Evolutionary conservation across 208 protist genomes (phyloP).

Genomic region (Trypanosoma boissoni): DNA sequence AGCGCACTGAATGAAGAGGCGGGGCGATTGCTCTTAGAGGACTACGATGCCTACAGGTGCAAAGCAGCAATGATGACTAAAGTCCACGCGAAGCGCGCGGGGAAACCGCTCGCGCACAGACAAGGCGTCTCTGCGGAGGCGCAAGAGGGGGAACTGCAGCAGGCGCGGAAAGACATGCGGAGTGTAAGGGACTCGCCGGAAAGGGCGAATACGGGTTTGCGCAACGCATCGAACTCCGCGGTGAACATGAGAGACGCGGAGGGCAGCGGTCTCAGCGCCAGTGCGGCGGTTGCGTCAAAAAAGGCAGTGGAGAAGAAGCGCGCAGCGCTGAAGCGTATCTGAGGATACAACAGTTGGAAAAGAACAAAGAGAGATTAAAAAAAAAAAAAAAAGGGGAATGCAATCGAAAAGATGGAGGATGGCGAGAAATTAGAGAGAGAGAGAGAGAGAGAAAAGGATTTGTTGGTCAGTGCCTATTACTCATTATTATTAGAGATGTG

Average conservation of each 20-base stretch:
- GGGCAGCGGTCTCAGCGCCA: slow-evolving; percentile 2
- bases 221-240: slow-evolving; percentile 2
- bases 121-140: no score
- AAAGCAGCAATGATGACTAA: slow-evolving; percentile 81
- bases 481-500: no score
- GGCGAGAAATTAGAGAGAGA: no score
- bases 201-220: neutral
- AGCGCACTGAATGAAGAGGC: slow-evolving; percentile 99
- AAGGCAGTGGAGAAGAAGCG: slow-evolving; percentile 60
- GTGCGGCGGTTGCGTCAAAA: no score
- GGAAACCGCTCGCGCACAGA: neutral
- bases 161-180: neutral
- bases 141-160: slow-evolving; percentile 9
- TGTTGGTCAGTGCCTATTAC: no score
- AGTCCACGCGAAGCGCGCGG: slow-evolving; percentile 45
- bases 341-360: neutral
- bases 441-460: no score
- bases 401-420: neutral
- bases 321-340: slow-evolving; percentile 53
- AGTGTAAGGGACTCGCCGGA: neutral
- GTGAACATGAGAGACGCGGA: neutral
- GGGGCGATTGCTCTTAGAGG: slow-evolving; percentile 95
- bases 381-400: slow-evolving; percentile 8
- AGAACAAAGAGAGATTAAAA: neutral
- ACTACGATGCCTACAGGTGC: slow-evolving; percentile 86